phyloP scores from a whole-genome alignment of 805 yeast species.

The Danielozyma ontarioensis region DNA sequence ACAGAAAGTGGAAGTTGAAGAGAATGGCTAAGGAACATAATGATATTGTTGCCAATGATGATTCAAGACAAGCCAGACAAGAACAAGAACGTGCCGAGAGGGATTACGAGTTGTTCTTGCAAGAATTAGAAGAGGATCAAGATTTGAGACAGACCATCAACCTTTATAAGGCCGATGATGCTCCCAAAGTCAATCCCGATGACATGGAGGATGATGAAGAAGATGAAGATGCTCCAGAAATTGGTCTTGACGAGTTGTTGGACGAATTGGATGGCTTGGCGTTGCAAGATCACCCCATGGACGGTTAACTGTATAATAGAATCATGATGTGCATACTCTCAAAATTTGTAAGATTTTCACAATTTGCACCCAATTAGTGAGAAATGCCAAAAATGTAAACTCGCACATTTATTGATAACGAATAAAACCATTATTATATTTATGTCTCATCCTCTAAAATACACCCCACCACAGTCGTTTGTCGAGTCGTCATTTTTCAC shows the following conservation, averaged over 20 bases:
- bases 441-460: too few species aligned
- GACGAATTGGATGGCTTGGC: slow-evolving; percentile 95
- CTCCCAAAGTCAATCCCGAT: slow-evolving; percentile 16
- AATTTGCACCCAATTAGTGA: too few species aligned
- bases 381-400: too few species aligned
- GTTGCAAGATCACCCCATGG: slow-evolving; percentile 48
- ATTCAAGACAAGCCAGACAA: slow-evolving; percentile 70
- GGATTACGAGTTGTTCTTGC: slow-evolving; percentile 93
- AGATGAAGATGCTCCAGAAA: slow-evolving; percentile 82
- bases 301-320: background rate
- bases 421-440: too few species aligned
- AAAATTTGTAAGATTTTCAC: too few species aligned
- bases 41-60: slow-evolving; percentile 74
- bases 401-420: background rate
- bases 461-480: slow-evolving; percentile 58
- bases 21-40: slow-evolving; percentile 96
- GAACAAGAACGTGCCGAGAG: slow-evolving; percentile 89
- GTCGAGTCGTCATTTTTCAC: slow-evolving; percentile 87
- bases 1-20: slow-evolving; percentile 87
- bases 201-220: slow-evolving; percentile 46
- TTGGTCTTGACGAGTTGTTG: slow-evolving; percentile 85
- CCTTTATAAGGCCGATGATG: slow-evolving; percentile 63
- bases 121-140: slow-evolving; percentile 94
- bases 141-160: slow-evolving; percentile 90
- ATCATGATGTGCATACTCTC: background rate